Conservation (phyloP, 2,329 filamentous ascomycete species). For the Teratosphaeriaceae sp. region DNA sequence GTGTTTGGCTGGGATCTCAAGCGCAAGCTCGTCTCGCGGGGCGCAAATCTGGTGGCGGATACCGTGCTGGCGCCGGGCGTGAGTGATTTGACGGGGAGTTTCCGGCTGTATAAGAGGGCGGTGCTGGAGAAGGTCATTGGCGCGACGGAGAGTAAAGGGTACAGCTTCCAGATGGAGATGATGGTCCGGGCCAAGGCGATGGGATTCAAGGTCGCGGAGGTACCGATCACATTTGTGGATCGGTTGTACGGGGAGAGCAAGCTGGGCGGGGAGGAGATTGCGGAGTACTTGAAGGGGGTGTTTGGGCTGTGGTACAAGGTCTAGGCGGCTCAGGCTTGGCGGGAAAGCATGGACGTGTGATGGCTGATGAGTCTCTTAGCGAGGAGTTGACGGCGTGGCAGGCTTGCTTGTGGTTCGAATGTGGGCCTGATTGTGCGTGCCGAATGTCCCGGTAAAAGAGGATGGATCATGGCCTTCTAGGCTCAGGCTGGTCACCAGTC, state of each 20-base stretch:
- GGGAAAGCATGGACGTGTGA: neutral
- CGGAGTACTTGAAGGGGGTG: constrained; percentile 77
- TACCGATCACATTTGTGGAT: constrained; percentile 95
- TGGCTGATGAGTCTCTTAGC: constrained; percentile 5
- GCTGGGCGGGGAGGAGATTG: constrained; percentile 89
- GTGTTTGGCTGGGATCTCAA: constrained; percentile 97
- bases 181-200: constrained; percentile 96
- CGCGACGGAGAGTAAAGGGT: constrained; percentile 91
- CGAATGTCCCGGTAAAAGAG: too few species aligned
- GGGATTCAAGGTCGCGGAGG: constrained; percentile 89
- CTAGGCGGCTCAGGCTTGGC: constrained; percentile 22
- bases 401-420: too few species aligned
- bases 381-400: constrained; percentile 11
- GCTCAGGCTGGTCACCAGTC: too few species aligned
- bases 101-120: constrained; percentile 86
- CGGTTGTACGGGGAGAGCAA: constrained; percentile 93
- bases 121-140: constrained; percentile 86
- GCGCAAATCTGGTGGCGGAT: constrained; percentile 93
- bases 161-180: constrained; percentile 99
- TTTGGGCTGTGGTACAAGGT: constrained; percentile 45
- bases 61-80: constrained; percentile 89
- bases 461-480: too few species aligned
- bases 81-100: constrained; percentile 91
- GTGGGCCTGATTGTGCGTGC: too few species aligned
- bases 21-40: constrained; percentile 65